These are phyloP conservation scores for Cladosporium halotolerans DNA, from an alignment of 2,329 filamentous ascomycete genomes.

Conservation along the genomic window DNA sequence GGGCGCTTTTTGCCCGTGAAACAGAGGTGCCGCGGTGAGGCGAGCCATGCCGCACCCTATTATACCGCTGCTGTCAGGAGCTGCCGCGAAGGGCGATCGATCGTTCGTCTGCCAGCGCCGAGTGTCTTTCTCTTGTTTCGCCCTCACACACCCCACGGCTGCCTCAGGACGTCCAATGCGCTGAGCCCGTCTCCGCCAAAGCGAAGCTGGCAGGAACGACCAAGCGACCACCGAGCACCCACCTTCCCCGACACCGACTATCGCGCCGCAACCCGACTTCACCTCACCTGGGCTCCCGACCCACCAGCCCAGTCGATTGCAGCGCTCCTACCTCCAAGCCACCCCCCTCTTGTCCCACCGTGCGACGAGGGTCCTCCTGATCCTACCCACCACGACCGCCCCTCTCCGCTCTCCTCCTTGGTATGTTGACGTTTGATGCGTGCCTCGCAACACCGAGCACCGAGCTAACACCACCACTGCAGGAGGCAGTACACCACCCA, in stretches of 20 bases:
- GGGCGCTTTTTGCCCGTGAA: slow-evolving; percentile 10
- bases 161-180: slow-evolving; percentile 1
- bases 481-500: background rate
- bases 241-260: background rate
- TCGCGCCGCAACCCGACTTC: background rate
- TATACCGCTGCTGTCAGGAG: background rate
- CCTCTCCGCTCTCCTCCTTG: background rate
- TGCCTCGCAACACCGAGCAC: background rate
- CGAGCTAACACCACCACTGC: background rate
- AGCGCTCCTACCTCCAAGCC: background rate
- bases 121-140: background rate
- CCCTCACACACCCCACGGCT: background rate
- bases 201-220: background rate
- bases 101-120: background rate
- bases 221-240: background rate
- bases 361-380: background rate
- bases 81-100: background rate
- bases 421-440: background rate
- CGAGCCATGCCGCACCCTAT: background rate
- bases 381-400: background rate
- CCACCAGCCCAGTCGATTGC: background rate
- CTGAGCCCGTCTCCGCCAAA: background rate
- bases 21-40: slow-evolving; percentile 4
- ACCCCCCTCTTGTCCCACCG: too few species aligned
- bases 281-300: background rate